phyloP scores from a whole-genome alignment of 2,329 filamentous ascomycete species.

The Ceratocystiopsis minuta region DNA sequence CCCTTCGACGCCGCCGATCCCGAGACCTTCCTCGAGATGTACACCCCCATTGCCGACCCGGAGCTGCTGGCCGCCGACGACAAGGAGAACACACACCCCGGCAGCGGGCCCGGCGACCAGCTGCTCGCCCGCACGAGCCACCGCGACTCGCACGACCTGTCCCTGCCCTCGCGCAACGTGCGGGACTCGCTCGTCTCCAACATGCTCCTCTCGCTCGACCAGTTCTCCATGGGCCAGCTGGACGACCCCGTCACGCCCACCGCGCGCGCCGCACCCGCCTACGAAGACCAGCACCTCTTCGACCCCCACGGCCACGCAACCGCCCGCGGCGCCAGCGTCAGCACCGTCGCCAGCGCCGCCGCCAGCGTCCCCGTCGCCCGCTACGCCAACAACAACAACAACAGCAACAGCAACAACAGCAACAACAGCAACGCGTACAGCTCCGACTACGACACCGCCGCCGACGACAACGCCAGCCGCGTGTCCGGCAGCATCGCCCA shows the following conservation, averaged over 20 bases:
- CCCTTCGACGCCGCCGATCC: conserved; percentile 10
- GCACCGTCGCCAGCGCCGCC: neutral
- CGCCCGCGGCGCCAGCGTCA: conserved; percentile 7
- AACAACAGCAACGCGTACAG: conserved; percentile 32
- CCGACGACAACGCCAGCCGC: conserved; percentile 31
- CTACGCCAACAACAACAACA: conserved; percentile 14
- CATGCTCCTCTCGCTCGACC: conserved; percentile 84
- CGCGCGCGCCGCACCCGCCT: conserved; percentile 8
- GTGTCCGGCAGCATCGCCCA: conserved; percentile 34
- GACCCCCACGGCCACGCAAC: conserved; percentile 1
- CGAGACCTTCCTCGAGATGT: conserved; percentile 21
- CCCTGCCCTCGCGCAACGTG: conserved; percentile 55
- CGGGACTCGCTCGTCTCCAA: conserved; percentile 89
- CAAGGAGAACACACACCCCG: conserved; percentile 16
- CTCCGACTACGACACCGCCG: conserved; percentile 36
- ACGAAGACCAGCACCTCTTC: conserved; percentile 18
- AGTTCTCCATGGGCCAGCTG: conserved; percentile 44
- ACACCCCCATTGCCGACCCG: conserved; percentile 19
- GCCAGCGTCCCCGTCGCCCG: conserved; percentile 12
- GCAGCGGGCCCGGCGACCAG: conserved; percentile 13
- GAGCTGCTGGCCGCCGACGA: conserved; percentile 12
- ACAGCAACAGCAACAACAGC: neutral
- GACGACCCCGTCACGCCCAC: conserved; percentile 11
- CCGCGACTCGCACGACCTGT: conserved; percentile 70
- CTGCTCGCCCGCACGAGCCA: conserved; percentile 11